Evolutionary conservation across 1,284 basidiomycete genomes (phyloP).

Genomic region (Pseudozyma sp.): DNA sequence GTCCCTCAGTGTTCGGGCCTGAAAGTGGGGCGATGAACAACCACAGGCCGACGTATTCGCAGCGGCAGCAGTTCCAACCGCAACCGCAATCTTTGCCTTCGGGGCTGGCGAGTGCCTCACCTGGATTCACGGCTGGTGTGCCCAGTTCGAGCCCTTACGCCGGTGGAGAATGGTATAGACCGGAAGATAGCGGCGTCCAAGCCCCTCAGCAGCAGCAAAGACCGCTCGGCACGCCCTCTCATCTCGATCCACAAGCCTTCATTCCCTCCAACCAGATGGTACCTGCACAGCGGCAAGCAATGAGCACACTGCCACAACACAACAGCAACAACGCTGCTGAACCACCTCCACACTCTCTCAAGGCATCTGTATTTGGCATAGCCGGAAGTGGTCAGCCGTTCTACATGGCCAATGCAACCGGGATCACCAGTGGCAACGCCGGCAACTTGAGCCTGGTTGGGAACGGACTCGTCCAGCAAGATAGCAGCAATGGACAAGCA

Average conservation of each 20-base stretch:
- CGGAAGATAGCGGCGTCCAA: not conserved
- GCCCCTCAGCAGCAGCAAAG: slow-evolving; percentile 8
- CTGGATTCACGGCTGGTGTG: not conserved
- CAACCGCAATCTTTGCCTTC: not conserved
- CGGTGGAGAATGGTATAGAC: too few relatives aligned
- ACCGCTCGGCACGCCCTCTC: slow-evolving; percentile 10
- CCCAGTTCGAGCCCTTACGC: not conserved
- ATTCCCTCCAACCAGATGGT: not conserved
- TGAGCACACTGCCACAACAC: not conserved
- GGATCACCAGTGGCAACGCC: too few relatives aligned
- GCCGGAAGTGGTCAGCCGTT: not conserved
- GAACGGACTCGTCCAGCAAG: too few relatives aligned
- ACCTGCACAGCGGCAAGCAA: not conserved
- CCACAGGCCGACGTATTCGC: too few relatives aligned
- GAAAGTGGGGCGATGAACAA: not conserved
- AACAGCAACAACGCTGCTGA: not conserved
- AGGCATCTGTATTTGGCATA: slow-evolving; percentile 12
- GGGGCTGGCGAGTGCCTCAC: not conserved
- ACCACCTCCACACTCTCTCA: not conserved
- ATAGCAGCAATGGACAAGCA: not conserved
- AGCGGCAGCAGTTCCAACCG: too few relatives aligned
- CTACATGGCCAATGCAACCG: not conserved
- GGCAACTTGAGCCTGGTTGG: too few relatives aligned
- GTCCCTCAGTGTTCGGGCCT: not conserved
- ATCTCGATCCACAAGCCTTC: not conserved